phyloP scores from a whole-genome alignment of 345 rosid species.

The Stellera chamaejasme region DNA sequence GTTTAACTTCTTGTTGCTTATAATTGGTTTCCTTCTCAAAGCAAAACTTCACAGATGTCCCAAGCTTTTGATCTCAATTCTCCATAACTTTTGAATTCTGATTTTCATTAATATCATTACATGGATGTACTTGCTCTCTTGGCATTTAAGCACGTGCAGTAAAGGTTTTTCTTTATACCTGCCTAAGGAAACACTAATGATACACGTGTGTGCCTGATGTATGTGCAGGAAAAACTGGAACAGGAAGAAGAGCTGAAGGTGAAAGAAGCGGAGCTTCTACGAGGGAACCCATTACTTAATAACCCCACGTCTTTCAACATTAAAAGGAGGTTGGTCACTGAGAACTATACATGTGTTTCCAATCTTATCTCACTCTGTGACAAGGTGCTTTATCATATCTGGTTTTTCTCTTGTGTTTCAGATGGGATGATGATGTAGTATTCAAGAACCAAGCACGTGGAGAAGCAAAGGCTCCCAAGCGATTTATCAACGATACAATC shows the following conservation, averaged over 20 bases:
- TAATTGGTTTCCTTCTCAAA: no score
- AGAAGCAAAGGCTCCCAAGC: slow-evolving; percentile 84
- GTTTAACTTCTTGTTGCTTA: no score
- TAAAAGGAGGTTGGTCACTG: slow-evolving; percentile 60
- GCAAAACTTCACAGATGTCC: no score
- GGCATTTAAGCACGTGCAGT: no score
- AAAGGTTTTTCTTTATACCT: no score
- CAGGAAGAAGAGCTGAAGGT: slow-evolving; percentile 77
- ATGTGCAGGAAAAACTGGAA: slow-evolving; percentile 54
- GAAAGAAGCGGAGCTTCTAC: slow-evolving; percentile 89
- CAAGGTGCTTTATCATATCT: no score
- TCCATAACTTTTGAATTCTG: no score
- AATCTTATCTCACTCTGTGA: neutral
- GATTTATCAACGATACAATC: slow-evolving; percentile 95
- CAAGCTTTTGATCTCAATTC: no score
- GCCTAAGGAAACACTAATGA: no score
- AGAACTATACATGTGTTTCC: neutral
- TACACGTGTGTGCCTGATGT: neutral
- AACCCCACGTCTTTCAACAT: slow-evolving; percentile 66
- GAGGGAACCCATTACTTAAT: slow-evolving; percentile 85
- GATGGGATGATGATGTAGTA: slow-evolving; percentile 99
- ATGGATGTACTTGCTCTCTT: no score
- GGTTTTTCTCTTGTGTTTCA: slow-evolving; percentile 17
- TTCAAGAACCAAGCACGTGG: slow-evolving; percentile 99
- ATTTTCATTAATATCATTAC: no score